These are phyloP conservation scores for Mariannaea elegans DNA, from an alignment of 2,329 filamentous ascomycete species.

Conservation along the genomic window DNA sequence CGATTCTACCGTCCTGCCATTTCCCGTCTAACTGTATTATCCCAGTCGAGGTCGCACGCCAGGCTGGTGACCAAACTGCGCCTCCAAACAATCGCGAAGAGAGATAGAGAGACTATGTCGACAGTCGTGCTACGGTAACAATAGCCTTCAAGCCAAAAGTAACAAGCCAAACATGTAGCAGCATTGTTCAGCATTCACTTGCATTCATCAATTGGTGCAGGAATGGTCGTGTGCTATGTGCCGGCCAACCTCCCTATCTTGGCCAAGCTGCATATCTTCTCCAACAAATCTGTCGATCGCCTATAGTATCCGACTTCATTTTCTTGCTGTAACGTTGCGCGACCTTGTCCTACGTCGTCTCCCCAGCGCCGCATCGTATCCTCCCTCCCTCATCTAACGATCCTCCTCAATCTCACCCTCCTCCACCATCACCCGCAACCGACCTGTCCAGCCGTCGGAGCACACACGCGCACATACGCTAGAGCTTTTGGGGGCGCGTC, in stretches of 20 bases:
- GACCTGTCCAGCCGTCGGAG: too few relatives aligned
- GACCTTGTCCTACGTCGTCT: constrained; percentile 23
- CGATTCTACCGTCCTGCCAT: constrained; percentile 18
- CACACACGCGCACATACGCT: background rate
- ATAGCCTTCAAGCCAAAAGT: background rate
- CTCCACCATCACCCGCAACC: too few relatives aligned
- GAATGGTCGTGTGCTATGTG: background rate
- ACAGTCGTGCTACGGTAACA: background rate
- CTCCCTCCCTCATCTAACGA: constrained; percentile 2
- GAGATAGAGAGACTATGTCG: background rate
- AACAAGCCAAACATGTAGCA: background rate
- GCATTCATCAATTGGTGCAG: background rate
- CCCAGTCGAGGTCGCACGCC: background rate
- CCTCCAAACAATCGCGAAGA: background rate
- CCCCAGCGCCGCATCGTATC: background rate
- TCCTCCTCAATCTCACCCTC: too few relatives aligned
- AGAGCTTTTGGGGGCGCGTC: too few relatives aligned
- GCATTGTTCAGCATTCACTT: too few relatives aligned
- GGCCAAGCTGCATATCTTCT: background rate
- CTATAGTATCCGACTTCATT: background rate
- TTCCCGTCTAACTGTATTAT: constrained; percentile 4
- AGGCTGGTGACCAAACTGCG: constrained; percentile 2
- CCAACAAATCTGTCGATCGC: background rate
- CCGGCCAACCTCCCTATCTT: constrained; percentile 5
- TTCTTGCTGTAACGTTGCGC: constrained; percentile 40